Base-by-base conservation (phyloP, 768 basidiomycete species). In the Epithele typhae region DNA sequence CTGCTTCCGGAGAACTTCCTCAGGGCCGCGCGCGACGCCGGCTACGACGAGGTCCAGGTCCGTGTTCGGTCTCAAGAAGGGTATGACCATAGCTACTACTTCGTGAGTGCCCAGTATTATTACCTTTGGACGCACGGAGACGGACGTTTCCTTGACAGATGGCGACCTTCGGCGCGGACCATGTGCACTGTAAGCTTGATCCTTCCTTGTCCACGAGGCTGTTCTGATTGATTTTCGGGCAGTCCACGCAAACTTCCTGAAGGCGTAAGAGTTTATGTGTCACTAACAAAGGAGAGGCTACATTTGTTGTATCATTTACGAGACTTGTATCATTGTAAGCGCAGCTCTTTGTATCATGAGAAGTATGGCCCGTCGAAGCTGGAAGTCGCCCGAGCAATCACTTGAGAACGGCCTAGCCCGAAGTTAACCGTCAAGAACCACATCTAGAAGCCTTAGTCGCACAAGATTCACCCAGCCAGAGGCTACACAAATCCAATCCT, bases 21-120 rank as follows among this genome's bases (percentile, higher is more conserved):
- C 48, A 77, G 80, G 56, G 89, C 87, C 0, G 86, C 90, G 6
- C 76, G 86, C 48, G 77, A 80, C 49, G 75, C 80, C 5, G 87
- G 88, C 4, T 78, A 86, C 56, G 79, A 81, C 49, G 81, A 87
- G 56, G 71, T 76, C 15, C 82, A 88, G 63, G 88, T 97, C 6
- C 70, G 79, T 36, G 87, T 96, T 18, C 74, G 88, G 53, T 74
- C 76, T 49, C 89, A 93, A 37, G 82, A 83, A 40, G 90, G 82
- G 22, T 95, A 94, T 59, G 91, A 94, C 58, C 88, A 92, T 60
- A 82, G 82, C 43, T 94, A 94, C 62, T 94, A 84, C 66, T 96
- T 95, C 59, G 92, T 84, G 57, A 54, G 72, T 66, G 36, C 10
- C 45, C 45, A 14, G 15, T 14, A 22, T 19, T 23, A 11, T 5